Conservation (phyloP, 2,329 filamentous ascomycete species). For the Colletotrichum coccodes region DNA sequence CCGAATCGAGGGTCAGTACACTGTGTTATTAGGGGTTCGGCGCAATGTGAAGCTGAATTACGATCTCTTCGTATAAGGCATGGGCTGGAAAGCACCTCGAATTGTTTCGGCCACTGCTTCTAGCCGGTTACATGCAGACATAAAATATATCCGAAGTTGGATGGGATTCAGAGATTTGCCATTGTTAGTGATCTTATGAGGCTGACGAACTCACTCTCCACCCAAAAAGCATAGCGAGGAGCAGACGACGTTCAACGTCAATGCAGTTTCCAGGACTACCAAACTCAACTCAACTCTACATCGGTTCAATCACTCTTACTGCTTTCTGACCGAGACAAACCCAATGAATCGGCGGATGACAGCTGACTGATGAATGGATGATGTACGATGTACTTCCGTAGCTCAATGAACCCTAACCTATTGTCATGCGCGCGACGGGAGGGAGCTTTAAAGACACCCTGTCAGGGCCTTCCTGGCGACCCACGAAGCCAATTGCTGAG, state of each 20-base stretch:
- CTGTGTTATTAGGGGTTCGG: not conserved
- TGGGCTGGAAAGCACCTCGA: not conserved
- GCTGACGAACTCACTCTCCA: not conserved
- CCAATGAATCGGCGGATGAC: not conserved
- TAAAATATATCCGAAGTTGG: not conserved
- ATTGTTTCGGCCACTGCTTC: not conserved
- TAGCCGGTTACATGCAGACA: not conserved
- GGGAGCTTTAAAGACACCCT: not conserved
- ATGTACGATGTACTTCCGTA: not conserved
- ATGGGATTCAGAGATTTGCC: not conserved
- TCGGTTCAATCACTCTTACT: not conserved
- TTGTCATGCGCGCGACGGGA: not conserved
- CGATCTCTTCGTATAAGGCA: not conserved
- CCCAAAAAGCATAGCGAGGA: not conserved
- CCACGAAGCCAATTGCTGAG: constrained; percentile 10
- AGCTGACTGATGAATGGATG: not conserved
- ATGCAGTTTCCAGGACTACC: not conserved
- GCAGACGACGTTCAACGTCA: not conserved
- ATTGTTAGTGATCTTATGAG: not conserved
- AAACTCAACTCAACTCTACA: not conserved
- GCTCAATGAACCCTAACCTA: not conserved
- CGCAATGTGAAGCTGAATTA: not conserved
- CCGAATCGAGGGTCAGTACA: not conserved
- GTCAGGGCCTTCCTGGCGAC: not conserved
- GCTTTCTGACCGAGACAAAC: not conserved